Evolutionary conservation across 306 rosid species (phyloP).

Genomic region (Prunus mira): DNA sequence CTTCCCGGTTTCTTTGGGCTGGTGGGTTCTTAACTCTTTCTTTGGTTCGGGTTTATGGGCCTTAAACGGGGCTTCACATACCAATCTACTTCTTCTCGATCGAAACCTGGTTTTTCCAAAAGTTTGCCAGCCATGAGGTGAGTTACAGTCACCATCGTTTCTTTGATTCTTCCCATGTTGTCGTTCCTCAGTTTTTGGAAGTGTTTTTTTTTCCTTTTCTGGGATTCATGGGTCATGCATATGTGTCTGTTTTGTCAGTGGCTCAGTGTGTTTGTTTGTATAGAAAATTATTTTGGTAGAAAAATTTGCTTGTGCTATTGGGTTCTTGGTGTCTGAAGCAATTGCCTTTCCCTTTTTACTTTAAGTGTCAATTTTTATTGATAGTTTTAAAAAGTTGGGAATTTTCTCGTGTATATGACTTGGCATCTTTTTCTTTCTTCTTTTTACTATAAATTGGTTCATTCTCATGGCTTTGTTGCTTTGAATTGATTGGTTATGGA

Average conservation of each 20-base stretch:
- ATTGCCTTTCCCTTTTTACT: not conserved
- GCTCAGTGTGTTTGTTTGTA: no score
- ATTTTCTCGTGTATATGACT: not conserved
- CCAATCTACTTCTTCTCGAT: slow-evolving; percentile 27
- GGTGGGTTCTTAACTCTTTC: not conserved
- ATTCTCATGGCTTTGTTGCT: not conserved
- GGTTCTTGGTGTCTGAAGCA: not conserved
- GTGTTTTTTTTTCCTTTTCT: not conserved
- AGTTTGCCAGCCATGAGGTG: slow-evolving; percentile 57
- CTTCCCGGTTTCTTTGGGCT: not conserved
- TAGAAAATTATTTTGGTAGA: no score
- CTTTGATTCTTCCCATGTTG: not conserved
- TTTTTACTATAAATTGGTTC: not conserved
- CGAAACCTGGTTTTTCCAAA: slow-evolving; percentile 27
- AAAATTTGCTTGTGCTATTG: not conserved
- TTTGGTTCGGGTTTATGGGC: slow-evolving; percentile 23
- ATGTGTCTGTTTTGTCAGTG: not conserved
- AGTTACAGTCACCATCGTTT: slow-evolving; percentile 29
- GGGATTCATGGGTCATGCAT: not conserved
- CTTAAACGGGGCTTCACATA: slow-evolving; percentile 21
- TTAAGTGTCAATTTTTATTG: no score
- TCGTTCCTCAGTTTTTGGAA: no score
- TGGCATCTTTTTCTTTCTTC: not conserved
- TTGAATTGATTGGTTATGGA: not conserved
- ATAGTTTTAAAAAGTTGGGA: no score